A percentile compares a stretch with the other conserved stretches of the same genome.
Conservation (phyloP, 2,329 filamentous ascomycete genomes). For the Curvularia spicifera region DNA sequence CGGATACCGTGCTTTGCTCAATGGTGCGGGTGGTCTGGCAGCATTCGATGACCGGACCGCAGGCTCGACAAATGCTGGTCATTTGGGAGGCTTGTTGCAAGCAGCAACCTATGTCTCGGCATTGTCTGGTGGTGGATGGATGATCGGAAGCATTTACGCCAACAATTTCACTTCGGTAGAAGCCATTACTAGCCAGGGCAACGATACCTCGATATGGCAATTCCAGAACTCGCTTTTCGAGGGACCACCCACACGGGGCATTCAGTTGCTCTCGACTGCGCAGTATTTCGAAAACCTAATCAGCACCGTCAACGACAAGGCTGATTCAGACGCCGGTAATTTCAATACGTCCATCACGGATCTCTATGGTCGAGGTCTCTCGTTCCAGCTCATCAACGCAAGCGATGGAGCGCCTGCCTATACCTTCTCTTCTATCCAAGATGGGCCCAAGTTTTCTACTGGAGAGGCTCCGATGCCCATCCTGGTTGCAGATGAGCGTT, state of each 20-base stretch:
- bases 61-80: conserved; percentile 66
- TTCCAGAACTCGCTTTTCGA: conserved; percentile 67
- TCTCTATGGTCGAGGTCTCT: conserved; percentile 85
- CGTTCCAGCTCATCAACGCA: conserved; percentile 82
- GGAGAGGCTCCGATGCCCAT: conserved; percentile 75
- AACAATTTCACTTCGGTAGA: conserved; percentile 78
- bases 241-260: conserved; percentile 59
- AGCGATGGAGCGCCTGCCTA: conserved; percentile 74
- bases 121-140: conserved; percentile 82
- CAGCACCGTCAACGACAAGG: conserved; percentile 66
- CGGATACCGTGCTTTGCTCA: conserved; percentile 85
- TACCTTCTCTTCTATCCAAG: conserved; percentile 81
- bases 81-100: conserved; percentile 82
- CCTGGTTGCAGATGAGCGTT: conserved; percentile 71
- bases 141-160: conserved; percentile 78
- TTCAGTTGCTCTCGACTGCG: conserved; percentile 62
- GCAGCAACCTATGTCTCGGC: conserved; percentile 80
- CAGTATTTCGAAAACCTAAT: conserved; percentile 69
- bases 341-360: conserved; percentile 78
- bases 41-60: conserved; percentile 78
- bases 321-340: conserved; percentile 62
- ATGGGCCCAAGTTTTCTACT: conserved; percentile 65
- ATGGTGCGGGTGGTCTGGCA: conserved; percentile 77
- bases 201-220: conserved; percentile 64
- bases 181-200: conserved; percentile 57